phyloP scores from a whole-genome alignment of 1,139 yeast species.

The Yamadazyma membranifaciens region DNA sequence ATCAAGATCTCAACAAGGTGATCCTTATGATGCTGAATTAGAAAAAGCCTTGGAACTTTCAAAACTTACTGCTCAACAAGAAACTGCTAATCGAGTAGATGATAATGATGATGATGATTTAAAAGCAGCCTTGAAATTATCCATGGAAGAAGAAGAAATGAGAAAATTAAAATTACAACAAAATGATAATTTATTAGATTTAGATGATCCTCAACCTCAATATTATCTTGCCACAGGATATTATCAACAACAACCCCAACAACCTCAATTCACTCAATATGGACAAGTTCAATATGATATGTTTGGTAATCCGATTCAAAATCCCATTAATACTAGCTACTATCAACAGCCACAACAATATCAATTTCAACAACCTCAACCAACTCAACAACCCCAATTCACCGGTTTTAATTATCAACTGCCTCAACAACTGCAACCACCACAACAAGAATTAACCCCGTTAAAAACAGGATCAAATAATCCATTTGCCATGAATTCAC shows the following conservation, averaged over 20 bases:
- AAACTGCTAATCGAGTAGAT: constrained; percentile 27
- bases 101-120: constrained; percentile 67
- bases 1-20: constrained; percentile 24
- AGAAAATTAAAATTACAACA: constrained; percentile 50
- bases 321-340: constrained; percentile 54
- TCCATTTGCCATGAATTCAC: constrained; percentile 69
- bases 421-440: constrained; percentile 40
- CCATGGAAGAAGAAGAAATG: constrained; percentile 86
- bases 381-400: constrained; percentile 26
- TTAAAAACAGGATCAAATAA: constrained; percentile 83
- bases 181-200: constrained; percentile 53
- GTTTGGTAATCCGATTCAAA: constrained; percentile 76
- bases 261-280: constrained; percentile 18
- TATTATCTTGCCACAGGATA: constrained; percentile 22
- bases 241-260: constrained; percentile 30
- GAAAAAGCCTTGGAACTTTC: constrained; percentile 83
- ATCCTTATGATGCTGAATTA: constrained; percentile 75
- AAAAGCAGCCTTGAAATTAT: constrained; percentile 76
- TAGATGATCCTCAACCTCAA: constrained; percentile 45
- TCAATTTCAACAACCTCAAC: constrained; percentile 29
- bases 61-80: constrained; percentile 82
- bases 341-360: constrained; percentile 20
- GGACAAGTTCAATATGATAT: constrained; percentile 49
- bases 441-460: constrained; percentile 48
- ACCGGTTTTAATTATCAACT: constrained; percentile 20